A percentile compares a stretch with the other conserved stretches of the same genome.
Conservation (phyloP, 2,329 filamentous ascomycete genomes). For the Pseudogymnoascus sp. region DNA sequence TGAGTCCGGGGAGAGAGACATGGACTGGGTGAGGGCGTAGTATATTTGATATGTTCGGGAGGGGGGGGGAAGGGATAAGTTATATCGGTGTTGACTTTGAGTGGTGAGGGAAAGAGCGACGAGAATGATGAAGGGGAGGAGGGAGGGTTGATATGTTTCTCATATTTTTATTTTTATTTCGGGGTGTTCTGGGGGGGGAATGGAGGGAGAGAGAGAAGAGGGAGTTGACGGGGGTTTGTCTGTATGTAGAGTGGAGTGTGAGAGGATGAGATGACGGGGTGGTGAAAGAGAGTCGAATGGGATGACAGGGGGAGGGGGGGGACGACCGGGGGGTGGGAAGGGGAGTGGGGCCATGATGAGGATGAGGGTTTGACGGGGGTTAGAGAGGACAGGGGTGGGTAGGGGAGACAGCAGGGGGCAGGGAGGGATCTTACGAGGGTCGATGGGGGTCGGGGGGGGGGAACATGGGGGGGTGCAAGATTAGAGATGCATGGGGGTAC, state of each 20-base stretch:
- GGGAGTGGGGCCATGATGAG: background rate
- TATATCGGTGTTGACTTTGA: background rate
- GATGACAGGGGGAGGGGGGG: slow-evolving; percentile 59
- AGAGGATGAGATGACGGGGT: background rate
- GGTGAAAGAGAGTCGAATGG: background rate
- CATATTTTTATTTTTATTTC: slow-evolving; percentile 2
- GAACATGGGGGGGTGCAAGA: background rate
- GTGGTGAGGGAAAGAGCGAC: background rate
- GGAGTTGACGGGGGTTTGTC: background rate
- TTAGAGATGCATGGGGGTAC: background rate
- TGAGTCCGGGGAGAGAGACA: background rate
- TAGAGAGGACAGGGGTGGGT: no score
- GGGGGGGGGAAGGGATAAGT: background rate
- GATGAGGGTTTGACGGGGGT: background rate
- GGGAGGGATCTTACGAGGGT: no score
- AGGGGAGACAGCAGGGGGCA: no score
- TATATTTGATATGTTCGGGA: background rate
- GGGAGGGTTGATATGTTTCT: background rate
- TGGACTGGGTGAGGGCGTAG: background rate
- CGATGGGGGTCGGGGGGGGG: background rate
- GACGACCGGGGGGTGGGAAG: slow-evolving; percentile 37
- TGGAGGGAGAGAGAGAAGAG: no score
- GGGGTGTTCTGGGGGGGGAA: background rate
- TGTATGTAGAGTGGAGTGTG: background rate
- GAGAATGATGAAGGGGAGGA: background rate